A percentile compares a stretch with the other conserved stretches of the same genome.
Conservation (phyloP, 805 yeast species). For the Schizosaccharomyces osmophilus region DNA sequence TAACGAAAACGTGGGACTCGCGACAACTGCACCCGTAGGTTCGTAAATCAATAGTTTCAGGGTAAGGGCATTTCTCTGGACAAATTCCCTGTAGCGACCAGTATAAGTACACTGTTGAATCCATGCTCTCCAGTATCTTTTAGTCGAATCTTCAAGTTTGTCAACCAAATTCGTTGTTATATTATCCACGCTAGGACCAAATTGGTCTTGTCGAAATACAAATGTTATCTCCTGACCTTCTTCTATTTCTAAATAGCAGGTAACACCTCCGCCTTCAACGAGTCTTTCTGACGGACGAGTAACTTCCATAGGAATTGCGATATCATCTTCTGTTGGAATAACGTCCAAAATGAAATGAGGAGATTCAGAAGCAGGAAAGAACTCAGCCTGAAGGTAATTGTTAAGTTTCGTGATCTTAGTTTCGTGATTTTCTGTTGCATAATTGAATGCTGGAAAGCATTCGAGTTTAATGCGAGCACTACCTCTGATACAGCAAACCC, state of each 20-base stretch:
- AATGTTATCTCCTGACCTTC: not conserved
- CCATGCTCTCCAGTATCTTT: not conserved
- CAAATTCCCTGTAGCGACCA: not conserved
- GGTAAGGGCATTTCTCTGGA: not conserved
- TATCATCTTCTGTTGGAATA: not conserved
- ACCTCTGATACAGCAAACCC: not conserved
- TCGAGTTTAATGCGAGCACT: not conserved
- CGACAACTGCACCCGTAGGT: conserved; percentile 1
- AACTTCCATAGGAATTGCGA: not conserved
- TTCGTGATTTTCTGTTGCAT: not conserved
- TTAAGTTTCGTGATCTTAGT: not conserved
- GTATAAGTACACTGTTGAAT: not conserved
- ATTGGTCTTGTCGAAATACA: not conserved
- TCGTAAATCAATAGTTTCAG: conserved; percentile 1
- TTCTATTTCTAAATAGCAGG: not conserved
- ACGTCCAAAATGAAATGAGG: not conserved
- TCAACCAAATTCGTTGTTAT: not conserved
- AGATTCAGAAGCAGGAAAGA: not conserved
- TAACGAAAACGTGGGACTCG: not conserved
- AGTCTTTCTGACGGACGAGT: not conserved
- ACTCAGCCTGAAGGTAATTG: not conserved
- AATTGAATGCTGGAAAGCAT: conserved; percentile 1
- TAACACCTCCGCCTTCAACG: not conserved
- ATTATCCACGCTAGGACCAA: not conserved
- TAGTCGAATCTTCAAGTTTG: not conserved